These are phyloP conservation scores for Phialophora expanda DNA, from an alignment of 2,329 filamentous ascomycete species.

Conservation along the genomic window DNA sequence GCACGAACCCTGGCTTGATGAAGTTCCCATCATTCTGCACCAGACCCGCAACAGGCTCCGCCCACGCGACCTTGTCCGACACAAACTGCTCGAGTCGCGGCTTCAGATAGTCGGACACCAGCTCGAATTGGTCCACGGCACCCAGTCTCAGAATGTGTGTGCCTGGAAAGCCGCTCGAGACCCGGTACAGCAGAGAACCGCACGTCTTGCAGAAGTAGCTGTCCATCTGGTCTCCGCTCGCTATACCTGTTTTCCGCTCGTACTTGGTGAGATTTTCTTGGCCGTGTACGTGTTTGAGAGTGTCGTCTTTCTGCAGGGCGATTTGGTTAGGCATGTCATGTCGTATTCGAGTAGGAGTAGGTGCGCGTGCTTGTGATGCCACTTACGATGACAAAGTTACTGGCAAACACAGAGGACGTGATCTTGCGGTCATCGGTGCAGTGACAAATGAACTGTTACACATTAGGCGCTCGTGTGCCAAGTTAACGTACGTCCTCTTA, in stretches of 20 bases:
- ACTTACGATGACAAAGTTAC: slow-evolving; percentile 17
- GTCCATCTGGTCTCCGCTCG: slow-evolving; percentile 14
- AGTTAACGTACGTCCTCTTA: background rate
- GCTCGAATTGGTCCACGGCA: slow-evolving; percentile 8
- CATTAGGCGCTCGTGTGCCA: background rate
- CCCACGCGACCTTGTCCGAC: slow-evolving; percentile 7
- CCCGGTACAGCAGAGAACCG: slow-evolving; percentile 10
- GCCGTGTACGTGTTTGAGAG: background rate
- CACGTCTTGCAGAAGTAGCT: slow-evolving; percentile 16
- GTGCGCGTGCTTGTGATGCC: background rate
- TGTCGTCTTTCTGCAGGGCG: slow-evolving; percentile 7
- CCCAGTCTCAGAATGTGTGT: slow-evolving; percentile 5
- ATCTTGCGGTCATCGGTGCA: slow-evolving; percentile 16
- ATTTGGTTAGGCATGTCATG: background rate
- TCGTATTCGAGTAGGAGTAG: background rate
- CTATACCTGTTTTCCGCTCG: slow-evolving; percentile 8
- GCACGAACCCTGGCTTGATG: background rate
- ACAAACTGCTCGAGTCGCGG: slow-evolving; percentile 10
- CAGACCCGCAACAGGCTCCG: background rate
- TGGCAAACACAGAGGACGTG: slow-evolving; percentile 6
- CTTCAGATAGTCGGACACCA: background rate
- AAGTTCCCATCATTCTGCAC: background rate
- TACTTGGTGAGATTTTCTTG: slow-evolving; percentile 9
- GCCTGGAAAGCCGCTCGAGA: slow-evolving; percentile 1
- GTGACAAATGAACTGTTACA: slow-evolving; percentile 13